Evolutionary conservation across 179 eudicot species (phyloP).

Genomic region (Amaranthus tricolor): DNA sequence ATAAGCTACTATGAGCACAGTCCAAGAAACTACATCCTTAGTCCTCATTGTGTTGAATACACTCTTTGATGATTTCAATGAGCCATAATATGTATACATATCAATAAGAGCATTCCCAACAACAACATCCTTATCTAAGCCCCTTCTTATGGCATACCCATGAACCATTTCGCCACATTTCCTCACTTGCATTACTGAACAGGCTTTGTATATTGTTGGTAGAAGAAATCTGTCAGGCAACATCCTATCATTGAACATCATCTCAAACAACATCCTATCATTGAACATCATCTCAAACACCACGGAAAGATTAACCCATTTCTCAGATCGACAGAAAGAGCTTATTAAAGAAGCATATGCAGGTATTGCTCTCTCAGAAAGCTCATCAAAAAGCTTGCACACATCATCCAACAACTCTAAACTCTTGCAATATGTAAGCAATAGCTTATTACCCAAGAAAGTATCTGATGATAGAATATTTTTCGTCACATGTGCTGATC

Average conservation of each 20-base stretch:
- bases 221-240: conserved; percentile 50
- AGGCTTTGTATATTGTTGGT: conserved; percentile 54
- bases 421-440: conserved; percentile 25
- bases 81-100: conserved; percentile 51
- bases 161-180: conserved; percentile 54
- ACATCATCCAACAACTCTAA: conserved; percentile 44
- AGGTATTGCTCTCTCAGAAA: conserved; percentile 35
- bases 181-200: conserved; percentile 30
- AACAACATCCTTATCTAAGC: conserved; percentile 36
- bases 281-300: conserved; percentile 38
- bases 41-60: conserved; percentile 50
- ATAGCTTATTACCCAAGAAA: conserved; percentile 39
- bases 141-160: conserved; percentile 43
- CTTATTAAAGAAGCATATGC: conserved; percentile 51
- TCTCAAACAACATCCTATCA: too few relatives aligned
- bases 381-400: conserved; percentile 50
- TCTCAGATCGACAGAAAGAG: conserved; percentile 33
- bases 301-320: conserved; percentile 44
- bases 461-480: too few relatives aligned
- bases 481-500: too few relatives aligned
- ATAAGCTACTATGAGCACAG: conserved; percentile 52
- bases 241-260: too few relatives aligned
- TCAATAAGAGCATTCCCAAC: conserved; percentile 53
- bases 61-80: conserved; percentile 34
- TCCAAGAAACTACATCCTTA: conserved; percentile 64